Conservation (phyloP, 352 stramenopile genomes). For the Pythium periplocum region DNA sequence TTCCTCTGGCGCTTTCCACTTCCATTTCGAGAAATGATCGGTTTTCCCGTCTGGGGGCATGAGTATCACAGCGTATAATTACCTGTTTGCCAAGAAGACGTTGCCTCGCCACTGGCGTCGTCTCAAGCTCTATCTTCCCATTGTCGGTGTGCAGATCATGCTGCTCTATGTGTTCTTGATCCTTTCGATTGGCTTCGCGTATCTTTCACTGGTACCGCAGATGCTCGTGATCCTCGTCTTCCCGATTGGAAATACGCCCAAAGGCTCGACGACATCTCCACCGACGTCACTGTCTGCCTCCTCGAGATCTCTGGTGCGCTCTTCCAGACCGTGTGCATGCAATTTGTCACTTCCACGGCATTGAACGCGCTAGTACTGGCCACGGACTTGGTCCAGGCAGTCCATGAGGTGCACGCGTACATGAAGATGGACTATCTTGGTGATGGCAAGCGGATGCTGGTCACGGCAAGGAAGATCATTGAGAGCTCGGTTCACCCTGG, state of each 20-base stretch:
- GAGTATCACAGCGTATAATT: neutral
- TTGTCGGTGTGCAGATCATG: slow-evolving; percentile 6
- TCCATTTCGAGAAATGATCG: neutral
- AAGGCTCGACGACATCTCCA: slow-evolving; percentile 14
- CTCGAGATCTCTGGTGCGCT: slow-evolving; percentile 15
- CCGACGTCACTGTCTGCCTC: slow-evolving; percentile 15
- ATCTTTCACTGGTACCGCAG: neutral
- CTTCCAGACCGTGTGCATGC: slow-evolving; percentile 19
- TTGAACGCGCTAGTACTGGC: slow-evolving; percentile 1
- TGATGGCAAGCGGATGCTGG: slow-evolving; percentile 7
- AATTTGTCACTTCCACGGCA: slow-evolving; percentile 3
- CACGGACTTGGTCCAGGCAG: slow-evolving; percentile 1
- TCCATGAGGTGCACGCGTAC: slow-evolving; percentile 3
- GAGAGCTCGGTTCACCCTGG: neutral
- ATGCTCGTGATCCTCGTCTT: slow-evolving; percentile 8
- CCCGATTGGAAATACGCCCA: slow-evolving; percentile 8
- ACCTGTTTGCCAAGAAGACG: slow-evolving; percentile 1
- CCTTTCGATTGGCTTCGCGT: slow-evolving; percentile 9
- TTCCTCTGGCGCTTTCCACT: slow-evolving; percentile 1
- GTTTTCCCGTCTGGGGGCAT: neutral
- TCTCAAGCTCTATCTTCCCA: slow-evolving; percentile 9
- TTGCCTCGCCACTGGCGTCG: neutral
- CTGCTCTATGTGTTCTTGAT: slow-evolving; percentile 13
- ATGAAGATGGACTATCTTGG: slow-evolving; percentile 5
- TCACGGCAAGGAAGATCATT: slow-evolving; percentile 13